These are phyloP conservation scores for Diutina rugosa DNA, from an alignment of 1,139 yeast genomes.

Conservation along the genomic window DNA sequence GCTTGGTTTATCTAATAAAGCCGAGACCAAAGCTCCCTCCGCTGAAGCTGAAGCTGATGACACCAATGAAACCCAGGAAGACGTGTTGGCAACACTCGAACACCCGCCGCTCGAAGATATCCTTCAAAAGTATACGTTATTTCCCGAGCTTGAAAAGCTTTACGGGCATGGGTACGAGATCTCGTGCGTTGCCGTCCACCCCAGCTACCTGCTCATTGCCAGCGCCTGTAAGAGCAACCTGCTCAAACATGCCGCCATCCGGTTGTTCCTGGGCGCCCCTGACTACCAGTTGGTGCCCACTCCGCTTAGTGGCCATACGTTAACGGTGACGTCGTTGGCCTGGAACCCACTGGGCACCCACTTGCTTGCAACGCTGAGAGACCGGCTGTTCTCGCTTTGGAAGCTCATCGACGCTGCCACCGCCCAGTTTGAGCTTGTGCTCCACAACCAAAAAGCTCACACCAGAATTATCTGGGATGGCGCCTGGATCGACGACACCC, in stretches of 20 bases:
- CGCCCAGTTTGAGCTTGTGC: constrained; percentile 29
- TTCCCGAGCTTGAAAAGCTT: constrained; percentile 90
- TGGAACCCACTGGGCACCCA: constrained; percentile 64
- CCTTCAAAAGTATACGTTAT: constrained; percentile 79
- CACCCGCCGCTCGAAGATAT: constrained; percentile 81
- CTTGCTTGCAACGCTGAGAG: constrained; percentile 78
- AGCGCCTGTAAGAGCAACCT: constrained; percentile 89
- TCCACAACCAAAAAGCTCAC: constrained; percentile 61
- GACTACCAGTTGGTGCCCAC: constrained; percentile 25
- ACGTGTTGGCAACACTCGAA: constrained; percentile 28
- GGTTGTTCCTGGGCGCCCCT: constrained; percentile 52
- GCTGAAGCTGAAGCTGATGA: constrained; percentile 22
- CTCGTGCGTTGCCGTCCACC: constrained; percentile 62
- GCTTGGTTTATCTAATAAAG: constrained; percentile 87
- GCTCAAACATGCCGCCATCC: constrained; percentile 71
- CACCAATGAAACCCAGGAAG: constrained; percentile 22
- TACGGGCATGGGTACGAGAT: constrained; percentile 98
- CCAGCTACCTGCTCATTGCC: constrained; percentile 56
- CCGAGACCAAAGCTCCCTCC: constrained; percentile 35
- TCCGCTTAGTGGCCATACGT: constrained; percentile 48
- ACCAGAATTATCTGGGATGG: constrained; percentile 93
- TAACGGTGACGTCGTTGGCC: constrained; percentile 74
- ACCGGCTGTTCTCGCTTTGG: constrained; percentile 81
- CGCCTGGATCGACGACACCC: constrained; percentile 52
- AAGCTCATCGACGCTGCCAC: constrained; percentile 26